Evolutionary conservation across 768 basidiomycete genomes (phyloP).

Genomic region (Tylopilus balloui): DNA sequence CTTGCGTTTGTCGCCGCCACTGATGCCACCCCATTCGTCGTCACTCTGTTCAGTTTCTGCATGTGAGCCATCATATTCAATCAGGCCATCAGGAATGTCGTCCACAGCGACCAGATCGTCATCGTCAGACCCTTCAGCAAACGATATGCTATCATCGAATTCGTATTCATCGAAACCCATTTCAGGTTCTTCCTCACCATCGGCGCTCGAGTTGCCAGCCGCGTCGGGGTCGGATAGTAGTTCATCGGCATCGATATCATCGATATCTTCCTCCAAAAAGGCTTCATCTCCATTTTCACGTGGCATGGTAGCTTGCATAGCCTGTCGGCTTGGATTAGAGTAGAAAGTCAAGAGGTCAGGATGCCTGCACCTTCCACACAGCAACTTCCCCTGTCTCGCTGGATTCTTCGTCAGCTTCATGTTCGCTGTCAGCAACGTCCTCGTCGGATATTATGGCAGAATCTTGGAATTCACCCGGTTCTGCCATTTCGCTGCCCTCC

Average conservation of each 20-base stretch:
- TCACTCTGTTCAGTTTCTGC: conserved; percentile 22
- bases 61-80: conserved; percentile 57
- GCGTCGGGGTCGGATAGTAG: conserved; percentile 26
- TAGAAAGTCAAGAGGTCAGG: not conserved
- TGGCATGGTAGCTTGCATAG: conserved; percentile 86
- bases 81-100: conserved; percentile 51
- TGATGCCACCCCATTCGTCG: conserved; percentile 35
- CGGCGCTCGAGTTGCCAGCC: conserved; percentile 31
- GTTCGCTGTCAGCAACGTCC: conserved; percentile 22
- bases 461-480: conserved; percentile 24
- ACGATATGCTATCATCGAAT: conserved; percentile 45
- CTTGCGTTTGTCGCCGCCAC: conserved; percentile 52
- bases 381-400: conserved; percentile 61
- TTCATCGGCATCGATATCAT: conserved; percentile 23
- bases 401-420: conserved; percentile 38
- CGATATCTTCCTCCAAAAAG: conserved; percentile 37
- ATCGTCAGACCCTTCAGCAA: conserved; percentile 65
- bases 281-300: conserved; percentile 47
- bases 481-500: conserved; percentile 23
- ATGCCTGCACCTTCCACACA: conserved; percentile 75
- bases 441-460: conserved; percentile 18
- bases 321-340: conserved; percentile 41
- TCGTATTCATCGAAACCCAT: conserved; percentile 29
- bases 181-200: conserved; percentile 29
- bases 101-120: conserved; percentile 61